Conservation (phyloP, 345 rosid genomes). For the Eucalyptus leucophloia region DNA sequence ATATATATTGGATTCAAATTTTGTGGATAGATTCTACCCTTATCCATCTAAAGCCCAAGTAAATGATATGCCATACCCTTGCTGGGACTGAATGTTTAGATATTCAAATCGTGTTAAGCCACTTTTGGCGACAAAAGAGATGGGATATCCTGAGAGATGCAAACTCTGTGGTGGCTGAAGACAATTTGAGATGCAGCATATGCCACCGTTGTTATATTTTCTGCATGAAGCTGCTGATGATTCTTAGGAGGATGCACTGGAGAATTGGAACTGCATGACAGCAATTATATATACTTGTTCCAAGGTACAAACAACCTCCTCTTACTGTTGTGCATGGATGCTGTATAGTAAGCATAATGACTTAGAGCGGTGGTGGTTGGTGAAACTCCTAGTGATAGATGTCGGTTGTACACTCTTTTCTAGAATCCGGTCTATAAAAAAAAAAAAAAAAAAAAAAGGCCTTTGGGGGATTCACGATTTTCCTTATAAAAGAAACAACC, state of each 20-base stretch:
- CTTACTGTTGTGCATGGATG: not conserved
- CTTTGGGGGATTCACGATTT: not conserved
- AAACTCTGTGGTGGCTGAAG: conserved; percentile 38
- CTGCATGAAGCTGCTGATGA: conserved; percentile 53
- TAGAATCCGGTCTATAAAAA: not conserved
- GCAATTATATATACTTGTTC: conserved; percentile 64
- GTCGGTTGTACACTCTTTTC: not conserved
- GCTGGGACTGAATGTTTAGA: conserved; percentile 18
- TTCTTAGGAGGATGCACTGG: conserved; percentile 23
- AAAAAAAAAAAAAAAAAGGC: not conserved
- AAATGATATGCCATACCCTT: not conserved
- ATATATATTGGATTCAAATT: not conserved
- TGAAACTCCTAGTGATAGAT: not conserved
- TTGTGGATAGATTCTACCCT: not conserved
- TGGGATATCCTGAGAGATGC: conserved; percentile 33
- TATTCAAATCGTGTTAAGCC: conserved; percentile 61
- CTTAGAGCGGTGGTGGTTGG: not conserved
- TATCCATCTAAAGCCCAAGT: not conserved
- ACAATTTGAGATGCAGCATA: conserved; percentile 78
- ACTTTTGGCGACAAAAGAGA: conserved; percentile 30
- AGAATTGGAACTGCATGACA: conserved; percentile 86
- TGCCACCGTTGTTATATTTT: conserved; percentile 72
- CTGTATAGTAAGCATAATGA: not conserved
- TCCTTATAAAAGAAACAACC: not conserved
- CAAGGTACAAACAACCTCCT: conserved; percentile 21